Conservation (phyloP, 108 stramenopile species). For the Nannochloropsis granulata region DNA sequence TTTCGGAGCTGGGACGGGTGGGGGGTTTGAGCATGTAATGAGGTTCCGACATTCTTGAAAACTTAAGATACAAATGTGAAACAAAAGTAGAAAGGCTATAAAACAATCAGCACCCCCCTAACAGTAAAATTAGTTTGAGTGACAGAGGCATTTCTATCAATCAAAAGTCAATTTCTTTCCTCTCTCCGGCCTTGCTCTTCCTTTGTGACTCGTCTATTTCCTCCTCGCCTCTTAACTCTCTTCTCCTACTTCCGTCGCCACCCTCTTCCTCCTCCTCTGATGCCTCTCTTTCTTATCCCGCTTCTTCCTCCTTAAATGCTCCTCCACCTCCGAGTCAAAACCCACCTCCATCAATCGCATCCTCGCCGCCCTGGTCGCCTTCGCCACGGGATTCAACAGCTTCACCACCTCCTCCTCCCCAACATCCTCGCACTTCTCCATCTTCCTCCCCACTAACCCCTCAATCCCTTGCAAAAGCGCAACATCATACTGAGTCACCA, state of each 20-base stretch:
- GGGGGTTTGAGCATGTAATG: background rate
- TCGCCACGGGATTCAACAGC: slow-evolving; percentile 39
- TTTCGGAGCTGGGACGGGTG: background rate
- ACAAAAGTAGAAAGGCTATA: too few species aligned
- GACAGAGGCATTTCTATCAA: background rate
- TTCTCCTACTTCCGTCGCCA: background rate
- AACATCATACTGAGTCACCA: slow-evolving; percentile 43
- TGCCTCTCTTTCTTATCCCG: background rate
- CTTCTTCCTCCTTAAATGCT: background rate
- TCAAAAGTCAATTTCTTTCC: background rate
- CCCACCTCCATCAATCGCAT: slow-evolving; percentile 25
- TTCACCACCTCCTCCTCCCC: slow-evolving; percentile 34
- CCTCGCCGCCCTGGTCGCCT: slow-evolving; percentile 29
- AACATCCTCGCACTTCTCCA: slow-evolving; percentile 21
- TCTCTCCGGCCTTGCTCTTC: background rate
- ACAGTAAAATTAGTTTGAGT: background rate
- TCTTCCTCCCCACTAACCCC: slow-evolving; percentile 6
- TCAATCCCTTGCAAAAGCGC: slow-evolving; percentile 40
- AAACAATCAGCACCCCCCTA: background rate
- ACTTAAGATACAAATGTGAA: too few species aligned
- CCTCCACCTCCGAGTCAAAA: background rate
- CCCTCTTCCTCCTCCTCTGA: background rate
- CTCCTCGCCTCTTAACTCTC: background rate
- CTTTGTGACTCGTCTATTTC: background rate
- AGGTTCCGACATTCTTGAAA: too few species aligned